Base-by-base conservation (phyloP, 352 stramenopile genomes). In the Globisporangium parvum region DNA sequence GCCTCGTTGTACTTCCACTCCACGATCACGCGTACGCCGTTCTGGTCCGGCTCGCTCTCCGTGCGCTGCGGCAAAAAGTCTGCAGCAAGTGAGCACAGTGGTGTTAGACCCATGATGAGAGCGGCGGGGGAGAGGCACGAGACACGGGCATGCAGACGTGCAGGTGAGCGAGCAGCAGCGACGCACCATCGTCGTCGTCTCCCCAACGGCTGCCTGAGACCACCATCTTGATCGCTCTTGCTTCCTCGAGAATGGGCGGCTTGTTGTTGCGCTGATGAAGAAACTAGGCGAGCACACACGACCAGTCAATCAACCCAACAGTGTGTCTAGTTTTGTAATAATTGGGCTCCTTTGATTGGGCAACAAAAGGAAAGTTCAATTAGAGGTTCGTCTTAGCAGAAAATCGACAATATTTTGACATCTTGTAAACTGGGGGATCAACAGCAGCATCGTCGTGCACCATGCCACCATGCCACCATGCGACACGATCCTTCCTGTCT, bases 1-100 rank as follows among this genome's bases (percentile, higher is more conserved):
- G 80, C 73, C 23, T 95, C 86, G 62, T 96, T 92, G 62, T 87
- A 69, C 73, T 95, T 96, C 82, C 83, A 95, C 65, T 93, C 82
- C n/a, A 96, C 71, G 50, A 96, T 78, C 66, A 85, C 88, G 53
- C 82, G 84, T 31, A 96, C 79, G 31, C 86, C 86, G 47, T 89
- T 80, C 51, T 73, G 62, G 65, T 95, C 86, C 41, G 82, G 77
- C 49, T 91, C 86, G 62, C 75, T 91, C 58, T 93, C 85, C 61
- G 84, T 87, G 71, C 82, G 82, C 65, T 76, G 71, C 62, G 86
- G 85, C 57, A 95, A 54, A 51, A 89, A 57, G 66, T 95, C 81
- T 78, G 50, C 40, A 23, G 14, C 6, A 37, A 37, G 10, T 8
- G 12, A 37, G 31, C 31, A 37, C 5, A 12, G 31, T 8, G 10